Base-by-base conservation (phyloP, 192 early-diverging fungal genomes). In the Coemansia sp. region DNA sequence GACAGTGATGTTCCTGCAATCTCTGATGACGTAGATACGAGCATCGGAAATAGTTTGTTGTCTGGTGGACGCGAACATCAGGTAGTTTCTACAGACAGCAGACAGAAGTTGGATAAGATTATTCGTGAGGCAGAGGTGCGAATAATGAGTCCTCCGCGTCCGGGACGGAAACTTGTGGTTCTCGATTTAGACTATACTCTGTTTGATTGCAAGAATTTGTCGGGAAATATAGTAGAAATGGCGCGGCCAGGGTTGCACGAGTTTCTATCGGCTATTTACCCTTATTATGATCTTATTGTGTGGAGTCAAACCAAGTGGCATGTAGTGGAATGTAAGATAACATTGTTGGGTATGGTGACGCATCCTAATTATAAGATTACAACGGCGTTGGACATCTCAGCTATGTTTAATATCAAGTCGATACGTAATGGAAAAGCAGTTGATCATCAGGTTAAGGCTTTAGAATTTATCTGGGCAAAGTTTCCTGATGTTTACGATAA, bases 171-270 rank as follows among this genome's bases (percentile, higher is more conserved):
- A 68, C 76, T 92, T 8, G 66, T 88, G 29, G 91, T 92, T 2
- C 75, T 92, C n/a, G 91, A 92, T 70, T 74, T 92, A 33, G 91
- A 92, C 68, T 88, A 91, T 65, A 92, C 91, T 8, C 70, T 92
- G 20, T 86, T 90, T 61, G 91, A 90, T 67, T 90, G 89, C 82
- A 89, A 87, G 24, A 82, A 85, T 25, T 54, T 78, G 17, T 86
- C 85, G n/a, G 73, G 81, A 32, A 79, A 86, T 42, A 77, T 89
- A 21, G 64, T 84, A 6, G 83, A 87, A 6, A 85, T 92, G 60
- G 84, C 85, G 59, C 77, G 88, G 21, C 88, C 88, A 1, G 88
- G 88, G 10, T 57, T 87, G 69, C 86, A 89, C 71, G 83, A 84
- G 63, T 87, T 86, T 74, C 68, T 89, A 68, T 70, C 89, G 0